Evolutionary conservation across 768 basidiomycete genomes (phyloP).

Genomic region (Ephemerocybe angulata): DNA sequence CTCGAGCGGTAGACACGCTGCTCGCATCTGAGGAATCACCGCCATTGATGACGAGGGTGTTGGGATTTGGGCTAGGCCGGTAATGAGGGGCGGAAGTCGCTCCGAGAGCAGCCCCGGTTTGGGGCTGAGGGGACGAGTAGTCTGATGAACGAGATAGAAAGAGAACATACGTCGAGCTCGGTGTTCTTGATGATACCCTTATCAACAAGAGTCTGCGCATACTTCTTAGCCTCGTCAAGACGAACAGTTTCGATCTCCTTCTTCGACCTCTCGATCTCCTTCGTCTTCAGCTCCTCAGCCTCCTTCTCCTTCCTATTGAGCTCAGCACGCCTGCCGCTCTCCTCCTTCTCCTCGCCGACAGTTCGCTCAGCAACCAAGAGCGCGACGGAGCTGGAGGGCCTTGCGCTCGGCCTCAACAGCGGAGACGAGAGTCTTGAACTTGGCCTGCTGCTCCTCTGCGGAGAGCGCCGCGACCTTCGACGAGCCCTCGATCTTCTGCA

Average conservation of each 20-base stretch:
- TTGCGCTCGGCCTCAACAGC: constrained; percentile 74
- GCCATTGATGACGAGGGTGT: too few species aligned
- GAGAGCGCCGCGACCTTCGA: constrained; percentile 16
- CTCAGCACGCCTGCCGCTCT: constrained; percentile 75
- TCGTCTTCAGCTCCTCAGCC: constrained; percentile 62
- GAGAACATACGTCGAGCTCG: constrained; percentile 59
- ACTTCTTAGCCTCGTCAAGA: constrained; percentile 82
- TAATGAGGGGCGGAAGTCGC: too few species aligned
- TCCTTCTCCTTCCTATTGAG: constrained; percentile 60
- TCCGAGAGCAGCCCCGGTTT: too few species aligned
- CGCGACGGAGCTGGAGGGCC: constrained; percentile 67
- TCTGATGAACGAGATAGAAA: constrained; percentile 8
- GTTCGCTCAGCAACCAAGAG: constrained; percentile 77
- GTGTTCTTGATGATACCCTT: constrained; percentile 63
- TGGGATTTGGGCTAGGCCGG: too few species aligned
- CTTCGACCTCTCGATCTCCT: constrained; percentile 60
- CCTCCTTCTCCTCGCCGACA: constrained; percentile 86
- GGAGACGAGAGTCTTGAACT: constrained; percentile 55
- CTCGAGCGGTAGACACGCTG: too few species aligned
- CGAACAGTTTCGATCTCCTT: constrained; percentile 78
- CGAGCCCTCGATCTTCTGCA: constrained; percentile 51
- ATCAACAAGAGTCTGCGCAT: constrained; percentile 78
- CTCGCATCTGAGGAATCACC: too few species aligned
- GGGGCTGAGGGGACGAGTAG: too few species aligned
- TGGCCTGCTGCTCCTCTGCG: constrained; percentile 57